Evolutionary conservation across 2,329 filamentous ascomycete genomes (phyloP).

Genomic region (Stagonosporopsis tanaceti): DNA sequence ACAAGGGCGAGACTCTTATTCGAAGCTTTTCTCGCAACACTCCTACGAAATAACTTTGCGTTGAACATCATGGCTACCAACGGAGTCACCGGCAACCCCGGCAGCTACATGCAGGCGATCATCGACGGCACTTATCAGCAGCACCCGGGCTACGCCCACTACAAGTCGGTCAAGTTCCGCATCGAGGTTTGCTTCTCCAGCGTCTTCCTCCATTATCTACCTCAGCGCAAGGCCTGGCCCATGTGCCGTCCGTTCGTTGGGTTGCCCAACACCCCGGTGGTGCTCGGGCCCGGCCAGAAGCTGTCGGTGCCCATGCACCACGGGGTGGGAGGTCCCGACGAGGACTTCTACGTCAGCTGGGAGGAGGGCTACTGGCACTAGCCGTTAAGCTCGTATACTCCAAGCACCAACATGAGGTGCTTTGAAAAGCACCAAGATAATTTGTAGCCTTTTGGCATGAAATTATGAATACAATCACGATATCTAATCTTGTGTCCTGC

Average conservation of each 20-base stretch:
- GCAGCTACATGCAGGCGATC: neutral
- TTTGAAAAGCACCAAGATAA: neutral
- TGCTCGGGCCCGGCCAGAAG: neutral
- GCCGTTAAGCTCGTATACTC: no score
- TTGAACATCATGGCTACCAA: neutral
- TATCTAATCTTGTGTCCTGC: neutral
- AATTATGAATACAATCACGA: constrained; percentile 10
- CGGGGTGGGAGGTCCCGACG: neutral
- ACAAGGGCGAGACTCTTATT: constrained; percentile 30
- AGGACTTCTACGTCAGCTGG: constrained; percentile 5
- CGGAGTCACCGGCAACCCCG: neutral
- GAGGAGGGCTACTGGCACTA: neutral
- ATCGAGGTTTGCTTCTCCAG: neutral
- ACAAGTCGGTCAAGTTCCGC: constrained; percentile 4
- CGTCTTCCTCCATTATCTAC: neutral
- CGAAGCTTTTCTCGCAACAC: constrained; percentile 24
- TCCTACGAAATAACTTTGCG: neutral
- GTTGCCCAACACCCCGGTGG: constrained; percentile 1
- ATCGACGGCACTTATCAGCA: neutral
- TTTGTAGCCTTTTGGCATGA: constrained; percentile 20
- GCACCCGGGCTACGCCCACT: neutral
- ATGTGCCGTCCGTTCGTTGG: neutral
- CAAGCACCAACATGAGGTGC: neutral
- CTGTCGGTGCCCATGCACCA: neutral
- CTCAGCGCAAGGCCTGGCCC: neutral